phyloP scores from a whole-genome alignment of 164 flowering plant species.

The Platanus orientalis region DNA sequence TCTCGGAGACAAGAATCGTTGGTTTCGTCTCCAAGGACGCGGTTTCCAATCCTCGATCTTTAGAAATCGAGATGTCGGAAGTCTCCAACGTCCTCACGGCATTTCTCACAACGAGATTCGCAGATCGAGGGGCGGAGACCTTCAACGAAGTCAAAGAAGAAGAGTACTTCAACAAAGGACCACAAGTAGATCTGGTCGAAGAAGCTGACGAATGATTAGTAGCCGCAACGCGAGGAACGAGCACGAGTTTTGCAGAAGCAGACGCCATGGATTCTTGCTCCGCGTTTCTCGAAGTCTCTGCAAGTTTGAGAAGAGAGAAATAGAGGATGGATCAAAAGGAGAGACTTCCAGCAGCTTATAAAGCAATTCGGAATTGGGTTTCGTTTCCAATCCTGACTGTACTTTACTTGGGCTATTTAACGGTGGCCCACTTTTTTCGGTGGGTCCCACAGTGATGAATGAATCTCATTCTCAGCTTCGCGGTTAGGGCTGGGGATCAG shows the following conservation, averaged over 20 bases:
- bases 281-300: too few species aligned
- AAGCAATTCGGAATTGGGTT: too few species aligned
- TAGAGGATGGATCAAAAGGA: too few species aligned
- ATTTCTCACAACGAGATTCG: conserved; percentile 6
- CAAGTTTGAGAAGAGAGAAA: too few species aligned
- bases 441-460: too few species aligned
- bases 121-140: conserved; percentile 4
- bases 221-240: neutral
- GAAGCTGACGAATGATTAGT: too few species aligned
- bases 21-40: conserved; percentile 30
- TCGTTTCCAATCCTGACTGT: too few species aligned
- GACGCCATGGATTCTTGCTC: conserved; percentile 17
- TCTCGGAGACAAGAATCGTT: conserved; percentile 79
- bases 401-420: too few species aligned
- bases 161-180: conserved; percentile 10
- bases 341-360: too few species aligned
- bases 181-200: conserved; percentile 4
- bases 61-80: neutral
- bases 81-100: neutral
- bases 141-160: conserved; percentile 4
- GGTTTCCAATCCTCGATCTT: neutral
- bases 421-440: too few species aligned
- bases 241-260: conserved; percentile 13
- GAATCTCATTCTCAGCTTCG: too few species aligned
- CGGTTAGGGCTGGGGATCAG: too few species aligned